A percentile compares a stretch with the other conserved stretches of the same genome.
These are phyloP conservation scores for Gymnopilus junonius DNA, from an alignment of 768 basidiomycete species.

Conservation along the genomic window DNA sequence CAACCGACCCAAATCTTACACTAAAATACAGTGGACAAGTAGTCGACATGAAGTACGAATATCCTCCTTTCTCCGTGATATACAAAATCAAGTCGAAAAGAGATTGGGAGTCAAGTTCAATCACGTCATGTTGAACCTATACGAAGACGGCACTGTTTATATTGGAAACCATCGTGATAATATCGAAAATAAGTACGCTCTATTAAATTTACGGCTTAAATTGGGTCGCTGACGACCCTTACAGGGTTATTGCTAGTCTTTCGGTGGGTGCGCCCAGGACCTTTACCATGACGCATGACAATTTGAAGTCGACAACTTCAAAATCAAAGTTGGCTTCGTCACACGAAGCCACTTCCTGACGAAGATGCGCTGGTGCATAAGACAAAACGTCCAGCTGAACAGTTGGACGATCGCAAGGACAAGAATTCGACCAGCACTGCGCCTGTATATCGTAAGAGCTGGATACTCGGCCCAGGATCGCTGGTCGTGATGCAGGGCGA, in stretches of 20 bases:
- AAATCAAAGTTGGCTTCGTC: neutral
- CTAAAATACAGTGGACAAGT: conserved; percentile 36
- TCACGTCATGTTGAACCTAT: conserved; percentile 35
- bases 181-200: conserved; percentile 30
- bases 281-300: conserved; percentile 33
- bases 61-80: conserved; percentile 31
- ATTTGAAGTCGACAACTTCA: neutral
- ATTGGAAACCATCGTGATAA: conserved; percentile 37
- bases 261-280: conserved; percentile 34
- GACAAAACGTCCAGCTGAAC: neutral
- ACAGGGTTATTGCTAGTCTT: conserved; percentile 34
- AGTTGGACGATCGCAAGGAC: neutral
- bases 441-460: conserved; percentile 20
- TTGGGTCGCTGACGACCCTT: neutral
- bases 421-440: neutral
- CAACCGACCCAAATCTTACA: conserved; percentile 28
- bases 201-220: neutral
- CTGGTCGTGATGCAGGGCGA: conserved; percentile 37
- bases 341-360: neutral
- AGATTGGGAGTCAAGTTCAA: conserved; percentile 33
- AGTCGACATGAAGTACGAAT: conserved; percentile 32
- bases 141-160: conserved; percentile 33
- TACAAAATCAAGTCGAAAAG: conserved; percentile 33
- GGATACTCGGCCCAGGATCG: conserved; percentile 29
- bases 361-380: neutral